Evolutionary conservation across 129 eudicot genomes (phyloP), one percentile per base, ranked within the genome.

Genomic region (Chrysanthemum seticuspe): DNA sequence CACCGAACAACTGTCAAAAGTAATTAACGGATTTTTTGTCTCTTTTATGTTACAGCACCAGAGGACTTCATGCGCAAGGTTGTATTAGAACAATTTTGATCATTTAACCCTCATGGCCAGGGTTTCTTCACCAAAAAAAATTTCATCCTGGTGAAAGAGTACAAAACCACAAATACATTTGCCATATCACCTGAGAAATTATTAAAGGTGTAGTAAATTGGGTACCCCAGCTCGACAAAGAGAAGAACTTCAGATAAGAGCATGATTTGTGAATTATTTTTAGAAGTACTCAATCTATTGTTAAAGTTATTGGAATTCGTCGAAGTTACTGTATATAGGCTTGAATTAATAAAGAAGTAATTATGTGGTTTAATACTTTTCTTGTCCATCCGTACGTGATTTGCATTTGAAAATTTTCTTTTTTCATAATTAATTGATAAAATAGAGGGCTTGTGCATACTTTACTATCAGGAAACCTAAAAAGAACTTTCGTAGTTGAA

Each of bases 31-130:
- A 53, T 44, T 48, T 18, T 57, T 9, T 71, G 48, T 70, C n/a
- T 70, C 14, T 21, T 14, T 56, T 29, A 48, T 71, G 47, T 48
- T 70, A 53, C 97, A 91, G 97, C 89, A 75, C 90, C 97, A 2
- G 91, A 86, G 84, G 97, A 86, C 81, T 89, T 91, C 82, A 86
- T 91, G 91, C 87, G 96, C 75, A 88, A 78, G 86, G 83, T 69
- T 65, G 89, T 91, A 47, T 58, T 81, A 44, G 87, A 88, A 72
- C 86, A 87, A 21, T 91, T 89, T 79, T 86, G 78, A 86, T 59
- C 64, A 40, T 67, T 12, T 67, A 15, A 44, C 74, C 60, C 47
- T 53, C 19, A 19, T 59, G 74, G 65, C 64, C 44, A 54, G 60
- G 67, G 50, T 64, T 64, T 34, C 36, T 53, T 62, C 50, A 36